phyloP scores from a whole-genome alignment of 2,329 filamentous ascomycete species.

The Botrytis paeoniae region DNA sequence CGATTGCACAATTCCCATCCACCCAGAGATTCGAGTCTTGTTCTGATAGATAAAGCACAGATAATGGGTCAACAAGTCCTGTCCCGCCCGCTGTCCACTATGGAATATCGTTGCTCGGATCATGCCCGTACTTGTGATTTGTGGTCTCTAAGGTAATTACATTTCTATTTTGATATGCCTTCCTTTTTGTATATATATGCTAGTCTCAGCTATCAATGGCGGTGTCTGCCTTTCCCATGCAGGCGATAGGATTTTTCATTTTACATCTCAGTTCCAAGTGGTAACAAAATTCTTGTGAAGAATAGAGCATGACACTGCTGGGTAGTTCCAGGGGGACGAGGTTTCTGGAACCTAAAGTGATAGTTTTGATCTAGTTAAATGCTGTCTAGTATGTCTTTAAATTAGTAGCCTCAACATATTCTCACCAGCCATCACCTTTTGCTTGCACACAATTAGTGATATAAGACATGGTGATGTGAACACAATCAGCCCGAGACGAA shows the following conservation, averaged over 20 bases:
- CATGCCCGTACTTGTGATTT: neutral
- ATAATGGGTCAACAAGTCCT: neutral
- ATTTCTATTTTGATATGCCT: neutral
- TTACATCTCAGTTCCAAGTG: neutral
- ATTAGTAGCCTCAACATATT: neutral
- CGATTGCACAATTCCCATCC: neutral
- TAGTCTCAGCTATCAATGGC: neutral
- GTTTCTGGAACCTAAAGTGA: neutral
- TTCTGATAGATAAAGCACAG: neutral
- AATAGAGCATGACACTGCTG: neutral
- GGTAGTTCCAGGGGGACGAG: neutral
- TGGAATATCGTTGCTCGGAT: neutral
- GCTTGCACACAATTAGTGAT: neutral
- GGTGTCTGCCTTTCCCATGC: neutral
- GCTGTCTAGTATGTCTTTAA: neutral
- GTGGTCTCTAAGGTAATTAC: neutral
- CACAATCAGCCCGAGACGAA: neutral
- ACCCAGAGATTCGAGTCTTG: neutral
- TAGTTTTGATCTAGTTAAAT: neutral
- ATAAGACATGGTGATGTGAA: neutral
- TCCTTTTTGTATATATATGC: neutral
- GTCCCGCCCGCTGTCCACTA: neutral
- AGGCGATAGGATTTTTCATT: neutral
- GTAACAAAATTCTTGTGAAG: neutral
- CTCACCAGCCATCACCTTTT: neutral